Conservation (phyloP, 192 early-diverging fungal genomes). For the Cladochytrium replicatum region DNA sequence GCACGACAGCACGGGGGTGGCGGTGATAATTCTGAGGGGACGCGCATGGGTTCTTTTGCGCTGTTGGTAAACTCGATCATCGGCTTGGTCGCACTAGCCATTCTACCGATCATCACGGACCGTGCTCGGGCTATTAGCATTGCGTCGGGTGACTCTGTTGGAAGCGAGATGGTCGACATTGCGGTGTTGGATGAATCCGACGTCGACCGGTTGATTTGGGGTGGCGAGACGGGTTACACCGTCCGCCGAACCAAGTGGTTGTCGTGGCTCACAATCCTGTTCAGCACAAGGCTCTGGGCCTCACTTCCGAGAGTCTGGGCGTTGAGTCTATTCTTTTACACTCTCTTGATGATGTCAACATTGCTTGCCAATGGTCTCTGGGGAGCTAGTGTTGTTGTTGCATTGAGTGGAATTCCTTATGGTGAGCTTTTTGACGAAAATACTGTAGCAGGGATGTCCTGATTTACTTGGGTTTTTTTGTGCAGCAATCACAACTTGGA, state of each 20-base stretch:
- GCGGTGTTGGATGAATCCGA: too few relatives aligned
- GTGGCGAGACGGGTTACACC: background rate
- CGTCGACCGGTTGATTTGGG: constrained; percentile 29
- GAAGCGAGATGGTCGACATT: too few relatives aligned
- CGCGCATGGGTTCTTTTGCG: constrained; percentile 77
- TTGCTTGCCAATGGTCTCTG: constrained; percentile 42
- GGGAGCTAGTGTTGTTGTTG: constrained; percentile 60
- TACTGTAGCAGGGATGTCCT: background rate
- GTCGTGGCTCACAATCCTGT: background rate
- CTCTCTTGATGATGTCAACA: constrained; percentile 56
- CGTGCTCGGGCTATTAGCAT: too few relatives aligned
- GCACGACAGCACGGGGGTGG: constrained; percentile 5
- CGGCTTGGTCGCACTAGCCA: constrained; percentile 51
- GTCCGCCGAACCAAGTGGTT: constrained; percentile 2
- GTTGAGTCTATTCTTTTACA: constrained; percentile 56
- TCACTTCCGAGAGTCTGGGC: constrained; percentile 56
- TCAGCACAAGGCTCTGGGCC: background rate
- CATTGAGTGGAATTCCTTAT: constrained; percentile 73
- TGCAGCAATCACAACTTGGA: constrained; percentile 67
- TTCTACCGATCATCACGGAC: constrained; percentile 44
- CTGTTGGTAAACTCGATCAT: constrained; percentile 69
- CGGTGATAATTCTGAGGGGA: constrained; percentile 36
- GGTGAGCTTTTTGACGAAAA: constrained; percentile 17
- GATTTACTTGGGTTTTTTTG: background rate
- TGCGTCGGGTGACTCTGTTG: too few relatives aligned